Percentiles rank a stretch among this genome's conserved stretches.
phyloP scores from a whole-genome alignment of 208 protist genomes.

The Trichomonas gallinae region DNA sequence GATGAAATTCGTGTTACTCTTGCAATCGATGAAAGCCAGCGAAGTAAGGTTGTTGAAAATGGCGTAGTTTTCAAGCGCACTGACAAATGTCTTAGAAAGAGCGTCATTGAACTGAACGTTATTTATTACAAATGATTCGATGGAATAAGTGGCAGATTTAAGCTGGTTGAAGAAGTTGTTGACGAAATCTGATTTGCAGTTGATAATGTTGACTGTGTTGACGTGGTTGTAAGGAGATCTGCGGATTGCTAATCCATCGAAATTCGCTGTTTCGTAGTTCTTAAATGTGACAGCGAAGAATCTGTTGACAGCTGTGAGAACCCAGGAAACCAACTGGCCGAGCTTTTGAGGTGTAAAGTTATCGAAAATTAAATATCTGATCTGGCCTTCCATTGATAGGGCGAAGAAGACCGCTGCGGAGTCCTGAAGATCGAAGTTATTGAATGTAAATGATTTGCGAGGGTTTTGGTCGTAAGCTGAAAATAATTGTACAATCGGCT shows the following conservation, averaged over 20 bases:
- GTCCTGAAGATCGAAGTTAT: background rate
- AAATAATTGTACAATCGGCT: background rate
- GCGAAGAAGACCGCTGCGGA: background rate
- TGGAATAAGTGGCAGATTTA: background rate
- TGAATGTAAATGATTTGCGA: background rate
- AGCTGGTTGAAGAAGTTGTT: background rate
- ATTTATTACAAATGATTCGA: background rate
- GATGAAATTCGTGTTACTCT: background rate
- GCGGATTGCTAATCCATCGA: background rate
- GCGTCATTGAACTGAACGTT: background rate
- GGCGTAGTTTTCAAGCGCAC: background rate
- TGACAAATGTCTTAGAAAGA: background rate
- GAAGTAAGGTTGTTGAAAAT: background rate
- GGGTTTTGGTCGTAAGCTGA: background rate
- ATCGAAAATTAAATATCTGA: background rate
- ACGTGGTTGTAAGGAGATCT: background rate
- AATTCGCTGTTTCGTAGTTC: background rate
- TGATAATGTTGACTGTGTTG: background rate
- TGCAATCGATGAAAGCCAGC: background rate
- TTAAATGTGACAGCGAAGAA: background rate
- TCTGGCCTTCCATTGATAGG: background rate
- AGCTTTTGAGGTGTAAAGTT: background rate
- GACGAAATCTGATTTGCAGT: background rate
- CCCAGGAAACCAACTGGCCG: background rate
- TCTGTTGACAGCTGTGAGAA: background rate